Evolutionary conservation across 345 rosid genomes (phyloP).

Genomic region (Sonneratia alba): DNA sequence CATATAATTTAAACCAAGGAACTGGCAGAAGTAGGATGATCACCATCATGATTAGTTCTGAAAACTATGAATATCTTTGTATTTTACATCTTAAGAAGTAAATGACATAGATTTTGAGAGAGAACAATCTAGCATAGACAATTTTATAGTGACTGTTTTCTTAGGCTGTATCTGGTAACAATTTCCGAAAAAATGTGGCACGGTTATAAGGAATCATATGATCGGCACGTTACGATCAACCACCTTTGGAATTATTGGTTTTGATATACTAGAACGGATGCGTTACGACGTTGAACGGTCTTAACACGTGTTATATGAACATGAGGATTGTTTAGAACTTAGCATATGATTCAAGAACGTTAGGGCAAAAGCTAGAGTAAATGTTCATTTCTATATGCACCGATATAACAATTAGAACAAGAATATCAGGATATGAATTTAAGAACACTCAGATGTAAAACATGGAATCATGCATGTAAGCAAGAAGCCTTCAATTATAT

Average conservation of each 20-base stretch:
- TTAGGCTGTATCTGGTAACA: not conserved
- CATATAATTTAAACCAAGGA: no score
- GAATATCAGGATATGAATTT: not conserved
- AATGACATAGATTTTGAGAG: no score
- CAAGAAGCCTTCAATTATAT: not conserved
- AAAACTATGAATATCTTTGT: no score
- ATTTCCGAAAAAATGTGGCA: not conserved
- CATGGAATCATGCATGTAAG: not conserved
- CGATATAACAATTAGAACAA: not conserved
- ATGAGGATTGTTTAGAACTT: no score
- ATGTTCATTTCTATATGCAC: not conserved
- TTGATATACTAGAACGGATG: not conserved
- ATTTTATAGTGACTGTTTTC: not conserved
- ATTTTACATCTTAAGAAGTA: no score
- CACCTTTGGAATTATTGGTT: not conserved
- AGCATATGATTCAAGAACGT: not conserved
- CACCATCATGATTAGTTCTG: no score
- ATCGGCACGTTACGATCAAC: not conserved
- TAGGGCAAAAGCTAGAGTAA: not conserved
- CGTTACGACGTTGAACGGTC: not conserved
- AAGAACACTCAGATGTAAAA: not conserved
- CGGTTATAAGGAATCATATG: not conserved
- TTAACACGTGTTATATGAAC: not conserved
- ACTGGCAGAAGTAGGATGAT: no score
- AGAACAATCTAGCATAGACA: no score